Evolutionary conservation across 768 basidiomycete genomes (phyloP).

Genomic region (Hygrocybe punicea): DNA sequence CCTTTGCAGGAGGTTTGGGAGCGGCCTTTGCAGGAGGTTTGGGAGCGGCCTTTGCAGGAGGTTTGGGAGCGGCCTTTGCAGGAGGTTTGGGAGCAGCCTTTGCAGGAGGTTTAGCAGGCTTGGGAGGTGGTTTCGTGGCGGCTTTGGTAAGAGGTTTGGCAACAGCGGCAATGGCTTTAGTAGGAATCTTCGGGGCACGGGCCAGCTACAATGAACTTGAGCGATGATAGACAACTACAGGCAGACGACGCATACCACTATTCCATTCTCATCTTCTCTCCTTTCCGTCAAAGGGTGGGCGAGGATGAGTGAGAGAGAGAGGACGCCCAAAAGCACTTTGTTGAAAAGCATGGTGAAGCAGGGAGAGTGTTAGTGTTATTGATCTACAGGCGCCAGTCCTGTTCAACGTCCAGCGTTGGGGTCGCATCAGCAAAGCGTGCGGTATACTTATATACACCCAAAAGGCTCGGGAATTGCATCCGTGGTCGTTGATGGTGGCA

Average conservation of each 20-base stretch:
- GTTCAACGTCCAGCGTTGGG: background rate
- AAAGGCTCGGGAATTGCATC: no score
- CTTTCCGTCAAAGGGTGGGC: background rate
- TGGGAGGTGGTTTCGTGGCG: no score
- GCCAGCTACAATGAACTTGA: background rate
- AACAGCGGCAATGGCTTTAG: background rate
- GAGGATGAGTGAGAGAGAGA: constrained; percentile 1
- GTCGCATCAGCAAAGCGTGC: background rate
- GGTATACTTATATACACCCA: no score
- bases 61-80: background rate
- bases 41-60: background rate
- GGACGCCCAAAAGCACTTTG: background rate
- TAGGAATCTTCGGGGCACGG: background rate
- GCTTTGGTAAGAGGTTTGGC: background rate
- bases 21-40: background rate
- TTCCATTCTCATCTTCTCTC: background rate
- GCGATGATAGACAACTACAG: background rate
- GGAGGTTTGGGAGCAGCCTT: background rate
- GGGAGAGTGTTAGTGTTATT: background rate
- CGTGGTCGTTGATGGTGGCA: no score
- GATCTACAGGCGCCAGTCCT: background rate
- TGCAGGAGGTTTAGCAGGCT: background rate
- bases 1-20: background rate
- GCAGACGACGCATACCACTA: background rate
- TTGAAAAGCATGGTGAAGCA: background rate